Evolutionary conservation across 305 asterid genomes (phyloP), one percentile per base, ranked within the genome.

Genomic region (Fraxinus albicans): DNA sequence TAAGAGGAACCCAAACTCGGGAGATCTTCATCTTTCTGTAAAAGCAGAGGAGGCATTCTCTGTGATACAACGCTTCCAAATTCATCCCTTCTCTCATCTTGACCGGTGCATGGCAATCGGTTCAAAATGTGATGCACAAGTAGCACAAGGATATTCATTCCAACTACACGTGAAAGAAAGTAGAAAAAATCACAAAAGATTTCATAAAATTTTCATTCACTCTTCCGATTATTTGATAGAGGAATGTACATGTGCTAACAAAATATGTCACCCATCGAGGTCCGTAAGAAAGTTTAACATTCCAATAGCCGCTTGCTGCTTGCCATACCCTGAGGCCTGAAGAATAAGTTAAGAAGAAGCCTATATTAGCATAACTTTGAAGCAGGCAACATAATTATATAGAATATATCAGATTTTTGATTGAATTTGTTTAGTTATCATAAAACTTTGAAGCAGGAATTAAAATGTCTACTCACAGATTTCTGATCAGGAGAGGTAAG

Each of bases 241-340:
- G 31, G 79, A 87, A 76, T 27, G 70, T 87, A 95, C 97, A 94
- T 88, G 90, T 76, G 80, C 94, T 92, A 77, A 84, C 65, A 78
- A 91, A 35, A 82, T 92, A 95, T 60, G 90, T 88, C 58, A 90
- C 42, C 97, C 98, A 92, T 67, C 96, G 91, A 81, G 94, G 97
- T 79, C 89, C 94, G 78, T 91, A 95, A 35, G 96, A 90, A 79
- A 95, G 70, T 83, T 89, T 88, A 77, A 95, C 89, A 81, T 69
- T 50, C 89, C 89, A 89, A 83, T 86, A 83, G 69, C 88, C 88
- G 50, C 78, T 77, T 47, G 69, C 88, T 88, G 50, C 78, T 77
- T 47, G 65, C 83, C 75, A 81, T 67, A 76, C 89, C 96, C 98
- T 95, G 80, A 86, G 87, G 79, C 96, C 98, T 95, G 80, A 86